Base-by-base conservation (phyloP, 768 basidiomycete genomes). In the Melanogaster broomeanus region DNA sequence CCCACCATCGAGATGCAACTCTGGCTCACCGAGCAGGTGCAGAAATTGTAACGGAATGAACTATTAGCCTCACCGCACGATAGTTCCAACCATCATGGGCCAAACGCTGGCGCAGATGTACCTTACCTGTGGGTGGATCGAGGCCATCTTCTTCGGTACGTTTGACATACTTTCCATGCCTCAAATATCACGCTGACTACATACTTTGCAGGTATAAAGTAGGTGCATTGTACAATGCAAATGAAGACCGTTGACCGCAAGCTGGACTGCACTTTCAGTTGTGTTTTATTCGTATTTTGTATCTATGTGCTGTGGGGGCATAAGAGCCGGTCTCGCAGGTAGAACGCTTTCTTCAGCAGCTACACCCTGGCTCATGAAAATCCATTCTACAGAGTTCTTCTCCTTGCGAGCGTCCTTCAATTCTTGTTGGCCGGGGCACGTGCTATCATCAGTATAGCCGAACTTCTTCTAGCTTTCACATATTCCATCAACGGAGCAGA, bases 61-160 rank as follows among this genome's bases (percentile, higher is more conserved):
- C 15, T 15, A 15, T 31, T 31, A 31, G 10, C 31, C 31, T 13
- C 10, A 12, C 30, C 30, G 30, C 11, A 13, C n/a, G 11, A 13
- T 5, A 31, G 31, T 13, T 27, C 15, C 13, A 31, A 21, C n/a
- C n/a, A n/a, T n/a, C 34, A 62, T 62, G 62, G 6, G 6, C 21
- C 30, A 34, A 7, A 6, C 56, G 28, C n/a, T 42, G 15, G 48
- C 47, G 4, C 44, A 44, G n/a, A 30, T 55, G 21, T 9, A 42
- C 39, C 39, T 64, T 37, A 39, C 25, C 3, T 15, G 55, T 3
- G 48, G 46, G 3, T 44, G 31, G 37, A 4, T 53, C 3, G 61
- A 66, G 31, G 27, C 28, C 5, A 42, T 66, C 22, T 48, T 66
- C 28, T 35, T 60, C 9, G 62, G 62, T 63, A 38, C n/a, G 62